Evolutionary conservation across 1,284 basidiomycete species (phyloP).

Genomic region (Cystobasidium pallidum): DNA sequence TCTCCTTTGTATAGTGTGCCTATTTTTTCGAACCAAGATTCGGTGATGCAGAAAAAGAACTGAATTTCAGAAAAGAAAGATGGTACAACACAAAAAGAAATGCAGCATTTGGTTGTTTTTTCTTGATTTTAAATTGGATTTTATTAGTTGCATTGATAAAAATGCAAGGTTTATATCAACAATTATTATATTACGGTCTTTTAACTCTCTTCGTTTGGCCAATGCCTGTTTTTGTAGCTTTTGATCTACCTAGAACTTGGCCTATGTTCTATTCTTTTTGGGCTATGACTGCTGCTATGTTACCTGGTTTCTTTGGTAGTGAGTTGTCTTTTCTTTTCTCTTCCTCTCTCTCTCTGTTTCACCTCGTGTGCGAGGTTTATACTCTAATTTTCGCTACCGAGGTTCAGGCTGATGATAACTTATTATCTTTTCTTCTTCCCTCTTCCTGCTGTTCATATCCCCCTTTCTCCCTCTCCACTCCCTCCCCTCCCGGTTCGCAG

Average conservation of each 20-base stretch:
- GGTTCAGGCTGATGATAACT: constrained; percentile 41
- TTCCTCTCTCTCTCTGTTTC: too few species aligned
- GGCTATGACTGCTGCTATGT: constrained; percentile 55
- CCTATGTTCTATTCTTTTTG: constrained; percentile 66
- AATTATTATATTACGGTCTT: constrained; percentile 59
- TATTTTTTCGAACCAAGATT: constrained; percentile 44
- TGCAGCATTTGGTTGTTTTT: constrained; percentile 65
- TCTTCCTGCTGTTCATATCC: constrained; percentile 66
- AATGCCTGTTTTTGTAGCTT: constrained; percentile 65
- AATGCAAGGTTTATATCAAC: constrained; percentile 52
- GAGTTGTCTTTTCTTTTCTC: constrained; percentile 56
- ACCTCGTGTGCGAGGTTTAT: too few species aligned
- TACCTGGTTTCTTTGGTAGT: constrained; percentile 28
- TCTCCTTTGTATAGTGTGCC: constrained; percentile 4
- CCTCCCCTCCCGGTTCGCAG: background rate
- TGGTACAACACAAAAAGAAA: constrained; percentile 44
- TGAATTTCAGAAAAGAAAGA: constrained; percentile 40
- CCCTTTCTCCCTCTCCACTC: constrained; percentile 1
- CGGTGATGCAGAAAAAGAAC: constrained; percentile 41
- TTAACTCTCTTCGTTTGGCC: constrained; percentile 59
- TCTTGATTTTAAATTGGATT: constrained; percentile 72
- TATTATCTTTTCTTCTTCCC: constrained; percentile 53
- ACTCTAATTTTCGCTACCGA: too few species aligned
- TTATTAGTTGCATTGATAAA: constrained; percentile 58
- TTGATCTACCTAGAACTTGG: constrained; percentile 69